These are phyloP conservation scores for Trichoderma arundinaceum DNA, from an alignment of 2,329 filamentous ascomycete genomes.

Conservation along the genomic window DNA sequence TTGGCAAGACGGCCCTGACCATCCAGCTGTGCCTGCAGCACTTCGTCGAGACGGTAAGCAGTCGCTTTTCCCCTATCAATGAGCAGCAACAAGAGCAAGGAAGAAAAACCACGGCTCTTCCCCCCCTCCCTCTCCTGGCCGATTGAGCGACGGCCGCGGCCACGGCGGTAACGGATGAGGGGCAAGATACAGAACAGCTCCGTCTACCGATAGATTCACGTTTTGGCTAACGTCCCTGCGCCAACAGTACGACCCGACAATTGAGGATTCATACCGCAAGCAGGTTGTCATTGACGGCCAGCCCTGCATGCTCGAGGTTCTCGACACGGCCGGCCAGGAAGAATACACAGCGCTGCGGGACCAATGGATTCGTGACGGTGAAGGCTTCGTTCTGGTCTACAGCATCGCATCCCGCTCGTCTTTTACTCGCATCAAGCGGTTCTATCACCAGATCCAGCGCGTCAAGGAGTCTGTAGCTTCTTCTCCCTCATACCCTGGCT, in stretches of 20 bases:
- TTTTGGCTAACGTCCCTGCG: constrained; percentile 23
- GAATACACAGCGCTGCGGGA: constrained; percentile 96
- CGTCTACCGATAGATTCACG: background rate
- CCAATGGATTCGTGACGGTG: constrained; percentile 97
- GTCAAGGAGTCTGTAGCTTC: constrained; percentile 89
- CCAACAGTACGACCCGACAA: constrained; percentile 79
- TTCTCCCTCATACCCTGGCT: constrained; percentile 78
- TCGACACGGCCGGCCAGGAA: constrained; percentile 97
- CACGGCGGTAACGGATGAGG: constrained; percentile 24
- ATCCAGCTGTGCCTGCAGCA: constrained; percentile 98
- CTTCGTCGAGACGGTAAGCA: constrained; percentile 86
- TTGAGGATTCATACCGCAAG: constrained; percentile 87
- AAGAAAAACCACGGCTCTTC: background rate
- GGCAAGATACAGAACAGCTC: constrained; percentile 17
- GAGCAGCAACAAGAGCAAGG: background rate
- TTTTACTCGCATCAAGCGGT: constrained; percentile 91
- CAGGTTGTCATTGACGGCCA: constrained; percentile 92
- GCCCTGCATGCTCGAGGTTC: constrained; percentile 95
- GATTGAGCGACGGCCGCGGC: constrained; percentile 14
- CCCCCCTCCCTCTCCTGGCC: constrained; percentile 22
- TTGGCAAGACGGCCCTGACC: constrained; percentile 91
- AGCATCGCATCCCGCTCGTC: constrained; percentile 97
- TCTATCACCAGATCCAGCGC: constrained; percentile 95
- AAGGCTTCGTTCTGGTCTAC: constrained; percentile 97
- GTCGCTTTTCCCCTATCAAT: background rate